Evolutionary conservation across 371 early-diverging fungal genomes (phyloP).

Genomic region (Nosema muscidifuracis): DNA sequence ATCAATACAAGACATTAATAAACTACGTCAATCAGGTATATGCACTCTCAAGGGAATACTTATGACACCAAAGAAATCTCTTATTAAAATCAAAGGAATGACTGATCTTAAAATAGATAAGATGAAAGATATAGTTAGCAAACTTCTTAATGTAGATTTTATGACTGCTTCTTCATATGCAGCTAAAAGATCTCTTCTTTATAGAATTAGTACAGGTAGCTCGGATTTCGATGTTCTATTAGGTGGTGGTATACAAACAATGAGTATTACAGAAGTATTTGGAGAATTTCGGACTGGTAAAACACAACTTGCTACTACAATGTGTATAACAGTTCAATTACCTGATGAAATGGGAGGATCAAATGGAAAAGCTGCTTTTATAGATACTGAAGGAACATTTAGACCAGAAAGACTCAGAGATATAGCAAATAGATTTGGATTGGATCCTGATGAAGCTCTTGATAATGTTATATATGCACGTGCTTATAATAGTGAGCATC

Average conservation of each 20-base stretch:
- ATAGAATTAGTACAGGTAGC: conserved; percentile 83
- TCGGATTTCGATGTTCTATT: conserved; percentile 83
- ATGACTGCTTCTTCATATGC: conserved; percentile 87
- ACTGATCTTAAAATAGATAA: conserved; percentile 94
- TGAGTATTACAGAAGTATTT: conserved; percentile 94
- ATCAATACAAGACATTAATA: conserved; percentile 72
- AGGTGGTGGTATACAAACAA: conserved; percentile 92
- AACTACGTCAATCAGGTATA: conserved; percentile 81
- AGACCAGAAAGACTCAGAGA: conserved; percentile 80
- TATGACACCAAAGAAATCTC: conserved; percentile 81
- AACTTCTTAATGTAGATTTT: conserved; percentile 88
- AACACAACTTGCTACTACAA: conserved; percentile 93
- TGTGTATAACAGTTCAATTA: conserved; percentile 92
- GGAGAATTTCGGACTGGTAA: conserved; percentile 99
- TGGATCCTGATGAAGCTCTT: conserved; percentile 77
- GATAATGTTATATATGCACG: conserved; percentile 91
- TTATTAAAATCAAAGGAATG: conserved; percentile 86
- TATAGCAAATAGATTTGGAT: conserved; percentile 76
- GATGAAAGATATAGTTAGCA: conserved; percentile 79
- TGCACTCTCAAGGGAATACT: conserved; percentile 87
- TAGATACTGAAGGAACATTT: conserved; percentile 98
- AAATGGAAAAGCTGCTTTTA: conserved; percentile 88
- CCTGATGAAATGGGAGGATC: conserved; percentile 76
- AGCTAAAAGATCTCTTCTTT: conserved; percentile 72
- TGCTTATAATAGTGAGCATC: conserved; percentile 94